Conservation (phyloP, 1,284 basidiomycete genomes). For the Trametes hirsuta region DNA sequence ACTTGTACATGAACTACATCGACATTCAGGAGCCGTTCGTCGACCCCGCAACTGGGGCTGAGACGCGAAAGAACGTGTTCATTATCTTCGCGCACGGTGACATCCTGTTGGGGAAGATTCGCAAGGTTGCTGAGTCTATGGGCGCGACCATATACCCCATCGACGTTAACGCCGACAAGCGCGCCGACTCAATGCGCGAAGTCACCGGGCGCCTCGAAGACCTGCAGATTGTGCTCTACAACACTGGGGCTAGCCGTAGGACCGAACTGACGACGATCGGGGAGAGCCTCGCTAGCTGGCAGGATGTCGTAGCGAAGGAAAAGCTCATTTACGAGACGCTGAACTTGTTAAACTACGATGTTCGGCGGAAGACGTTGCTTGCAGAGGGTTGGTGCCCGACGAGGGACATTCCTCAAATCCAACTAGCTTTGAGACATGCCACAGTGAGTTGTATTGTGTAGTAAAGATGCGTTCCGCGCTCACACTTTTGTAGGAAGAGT, state of each 20-base stretch:
- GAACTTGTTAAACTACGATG: slow-evolving; percentile 95
- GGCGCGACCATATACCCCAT: slow-evolving; percentile 97
- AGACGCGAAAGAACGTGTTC: slow-evolving; percentile 97
- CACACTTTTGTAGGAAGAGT: slow-evolving; percentile 72
- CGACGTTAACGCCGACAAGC: slow-evolving; percentile 92
- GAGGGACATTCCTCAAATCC: slow-evolving; percentile 86
- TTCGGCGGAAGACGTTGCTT: slow-evolving; percentile 91
- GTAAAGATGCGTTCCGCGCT: neutral
- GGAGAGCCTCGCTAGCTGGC: slow-evolving; percentile 88
- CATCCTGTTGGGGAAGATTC: slow-evolving; percentile 93
- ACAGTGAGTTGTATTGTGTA: slow-evolving; percentile 57
- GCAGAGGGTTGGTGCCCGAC: slow-evolving; percentile 99
- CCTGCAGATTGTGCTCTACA: slow-evolving; percentile 88
- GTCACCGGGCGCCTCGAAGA: slow-evolving; percentile 93
- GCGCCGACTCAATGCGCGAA: slow-evolving; percentile 87
- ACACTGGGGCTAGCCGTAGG: slow-evolving; percentile 86
- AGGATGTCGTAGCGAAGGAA: slow-evolving; percentile 93
- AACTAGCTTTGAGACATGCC: slow-evolving; percentile 89
- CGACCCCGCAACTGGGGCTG: slow-evolving; percentile 79
- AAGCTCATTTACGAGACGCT: slow-evolving; percentile 95
- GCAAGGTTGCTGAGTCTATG: slow-evolving; percentile 98
- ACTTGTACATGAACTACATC: slow-evolving; percentile 99
- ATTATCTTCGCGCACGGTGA: slow-evolving; percentile 99
- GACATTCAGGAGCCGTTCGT: slow-evolving; percentile 95
- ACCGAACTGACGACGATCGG: slow-evolving; percentile 87